phyloP scores from a whole-genome alignment of 176 grass and related monocot species.

The Aegilops bicornis region DNA sequence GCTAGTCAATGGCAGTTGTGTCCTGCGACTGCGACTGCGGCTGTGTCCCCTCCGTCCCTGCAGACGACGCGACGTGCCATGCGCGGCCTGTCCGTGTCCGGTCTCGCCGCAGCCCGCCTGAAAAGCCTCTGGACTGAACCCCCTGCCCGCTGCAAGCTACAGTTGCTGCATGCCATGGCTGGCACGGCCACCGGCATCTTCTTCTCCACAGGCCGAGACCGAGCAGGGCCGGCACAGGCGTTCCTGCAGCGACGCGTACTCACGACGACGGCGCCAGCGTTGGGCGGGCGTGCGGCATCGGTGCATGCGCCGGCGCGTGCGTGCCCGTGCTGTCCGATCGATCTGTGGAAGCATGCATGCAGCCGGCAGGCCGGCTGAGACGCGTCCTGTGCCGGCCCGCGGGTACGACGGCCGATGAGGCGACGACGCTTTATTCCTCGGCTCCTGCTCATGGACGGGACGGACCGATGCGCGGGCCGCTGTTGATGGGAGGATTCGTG shows the following conservation, averaged over 20 bases:
- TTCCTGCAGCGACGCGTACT: neutral
- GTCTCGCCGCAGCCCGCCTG: no score
- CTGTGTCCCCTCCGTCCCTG: no score
- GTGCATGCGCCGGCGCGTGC: neutral
- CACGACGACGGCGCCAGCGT: no score
- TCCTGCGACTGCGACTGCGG: neutral
- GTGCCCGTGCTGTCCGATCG: neutral
- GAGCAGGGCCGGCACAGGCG: neutral
- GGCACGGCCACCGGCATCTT: neutral
- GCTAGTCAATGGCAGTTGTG: conserved; percentile 32
- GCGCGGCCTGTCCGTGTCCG: no score
- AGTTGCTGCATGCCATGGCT: no score
- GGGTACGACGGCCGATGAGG: neutral
- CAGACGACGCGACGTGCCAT: no score
- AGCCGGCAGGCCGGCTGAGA: neutral
- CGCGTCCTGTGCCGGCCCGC: neutral
- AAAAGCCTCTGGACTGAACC: no score
- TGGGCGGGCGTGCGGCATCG: neutral
- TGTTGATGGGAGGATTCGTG: neutral
- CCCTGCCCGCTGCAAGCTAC: no score
- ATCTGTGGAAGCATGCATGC: neutral
- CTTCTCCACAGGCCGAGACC: neutral
- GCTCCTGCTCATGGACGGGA: neutral
- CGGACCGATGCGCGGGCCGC: neutral
- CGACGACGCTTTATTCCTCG: conserved; percentile 10